Percentiles rank a stretch among this genome's conserved stretches.
phyloP scores from a whole-genome alignment of 1,284 basidiomycete genomes.

The Ustilago hordei region DNA sequence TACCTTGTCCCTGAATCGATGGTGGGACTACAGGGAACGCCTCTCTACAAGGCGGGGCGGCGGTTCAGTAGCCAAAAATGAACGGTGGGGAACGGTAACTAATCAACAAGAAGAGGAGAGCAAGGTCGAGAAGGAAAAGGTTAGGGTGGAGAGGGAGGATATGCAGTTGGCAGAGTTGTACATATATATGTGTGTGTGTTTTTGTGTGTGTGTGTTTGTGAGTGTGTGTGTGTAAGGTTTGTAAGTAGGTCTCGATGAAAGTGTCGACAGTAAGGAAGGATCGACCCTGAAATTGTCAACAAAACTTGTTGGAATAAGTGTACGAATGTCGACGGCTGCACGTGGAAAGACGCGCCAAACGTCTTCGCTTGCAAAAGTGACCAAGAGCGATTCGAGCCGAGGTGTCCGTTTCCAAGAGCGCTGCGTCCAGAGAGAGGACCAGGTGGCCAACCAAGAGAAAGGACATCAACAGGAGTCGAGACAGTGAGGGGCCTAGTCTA shows the following conservation, averaged over 20 bases:
- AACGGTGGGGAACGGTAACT: neutral
- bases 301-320: neutral
- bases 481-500: neutral
- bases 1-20: neutral
- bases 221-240: no score
- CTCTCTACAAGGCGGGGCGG: neutral
- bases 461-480: neutral
- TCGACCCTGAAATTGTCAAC: slow-evolving; percentile 7
- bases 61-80: no score
- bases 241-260: slow-evolving; percentile 4
- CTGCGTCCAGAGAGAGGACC: neutral
- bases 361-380: neutral
- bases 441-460: no score
- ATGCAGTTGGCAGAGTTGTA: neutral
- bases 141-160: neutral
- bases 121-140: neutral
- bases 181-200: neutral
- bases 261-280: neutral
- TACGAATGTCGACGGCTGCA: slow-evolving; percentile 7
- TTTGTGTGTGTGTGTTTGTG: no score
- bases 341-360: neutral
- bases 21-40: neutral
- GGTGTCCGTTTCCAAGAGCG: neutral
- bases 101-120: neutral
- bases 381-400: neutral